Evolutionary conservation across 176 grass and related monocot species (phyloP).

Genomic region (Paspalum notatum): DNA sequence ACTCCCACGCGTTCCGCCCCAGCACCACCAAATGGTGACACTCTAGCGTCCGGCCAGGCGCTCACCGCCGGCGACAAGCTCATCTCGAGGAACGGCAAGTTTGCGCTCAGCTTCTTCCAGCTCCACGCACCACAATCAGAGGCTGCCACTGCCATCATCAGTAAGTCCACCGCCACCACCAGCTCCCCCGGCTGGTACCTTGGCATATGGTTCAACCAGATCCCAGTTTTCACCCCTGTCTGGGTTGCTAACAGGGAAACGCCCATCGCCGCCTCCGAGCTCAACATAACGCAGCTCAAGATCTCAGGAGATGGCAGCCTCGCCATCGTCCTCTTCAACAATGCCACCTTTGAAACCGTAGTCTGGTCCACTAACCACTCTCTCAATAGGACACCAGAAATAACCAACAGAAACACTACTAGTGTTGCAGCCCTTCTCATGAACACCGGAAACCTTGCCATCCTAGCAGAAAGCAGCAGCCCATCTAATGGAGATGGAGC

Average conservation of each 20-base stretch:
- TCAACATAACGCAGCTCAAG: slow-evolving; percentile 9
- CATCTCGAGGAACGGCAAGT: neutral
- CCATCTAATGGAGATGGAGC: neutral
- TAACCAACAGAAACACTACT: neutral
- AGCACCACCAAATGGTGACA: neutral
- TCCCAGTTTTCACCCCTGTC: neutral
- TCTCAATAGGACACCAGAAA: neutral
- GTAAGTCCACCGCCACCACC: neutral
- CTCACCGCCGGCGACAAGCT: neutral
- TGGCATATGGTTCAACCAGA: neutral
- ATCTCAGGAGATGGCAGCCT: slow-evolving; percentile 38
- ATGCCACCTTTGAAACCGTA: neutral
- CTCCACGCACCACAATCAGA: neutral
- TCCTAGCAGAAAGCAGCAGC: neutral
- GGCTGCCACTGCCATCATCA: neutral
- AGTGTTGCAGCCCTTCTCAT: neutral
- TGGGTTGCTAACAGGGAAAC: slow-evolving; percentile 23
- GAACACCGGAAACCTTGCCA: neutral
- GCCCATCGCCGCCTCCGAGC: slow-evolving; percentile 2
- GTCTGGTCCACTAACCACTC: slow-evolving; percentile 36
- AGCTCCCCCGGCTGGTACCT: neutral
- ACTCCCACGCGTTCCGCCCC: too few relatives aligned
- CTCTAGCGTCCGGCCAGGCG: neutral
- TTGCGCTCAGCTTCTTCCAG: neutral
- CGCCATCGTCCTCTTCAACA: neutral